phyloP scores from a whole-genome alignment of 495 filamentous ascomycete species.

The Penicillium cinerascens region DNA sequence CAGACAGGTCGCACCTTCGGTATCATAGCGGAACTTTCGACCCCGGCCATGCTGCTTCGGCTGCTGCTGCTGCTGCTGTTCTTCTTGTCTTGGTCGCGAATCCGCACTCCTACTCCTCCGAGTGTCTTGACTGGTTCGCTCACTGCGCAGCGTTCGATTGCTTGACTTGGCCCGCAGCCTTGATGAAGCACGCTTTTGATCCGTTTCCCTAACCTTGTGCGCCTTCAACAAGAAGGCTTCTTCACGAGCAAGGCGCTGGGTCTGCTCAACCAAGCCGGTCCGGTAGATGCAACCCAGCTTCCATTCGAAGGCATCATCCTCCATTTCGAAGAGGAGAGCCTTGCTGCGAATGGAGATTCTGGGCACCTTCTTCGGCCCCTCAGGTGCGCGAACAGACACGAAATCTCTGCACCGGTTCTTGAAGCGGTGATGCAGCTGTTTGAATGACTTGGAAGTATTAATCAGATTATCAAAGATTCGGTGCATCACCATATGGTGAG shows the following conservation, averaged over 20 bases:
- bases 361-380: slow-evolving; percentile 80
- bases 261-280: slow-evolving; percentile 79
- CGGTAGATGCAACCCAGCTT: slow-evolving; percentile 92
- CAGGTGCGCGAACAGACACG: slow-evolving; percentile 73
- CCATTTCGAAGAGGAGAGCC: slow-evolving; percentile 81
- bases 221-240: slow-evolving; percentile 85
- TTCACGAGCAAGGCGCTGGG: slow-evolving; percentile 82
- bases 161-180: slow-evolving; percentile 52
- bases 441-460: slow-evolving; percentile 79
- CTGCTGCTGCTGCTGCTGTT: neutral
- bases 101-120: slow-evolving; percentile 55
- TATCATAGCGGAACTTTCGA: slow-evolving; percentile 69
- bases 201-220: slow-evolving; percentile 71
- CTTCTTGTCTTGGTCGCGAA: slow-evolving; percentile 33
- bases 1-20: slow-evolving; percentile 66
- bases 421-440: slow-evolving; percentile 90
- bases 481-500: slow-evolving; percentile 90
- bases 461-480: slow-evolving; percentile 88
- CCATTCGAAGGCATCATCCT: slow-evolving; percentile 97
- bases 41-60: slow-evolving; percentile 32
- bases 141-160: slow-evolving; percentile 42
- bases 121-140: slow-evolving; percentile 41
- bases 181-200: slow-evolving; percentile 50
- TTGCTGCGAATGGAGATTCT: slow-evolving; percentile 77
- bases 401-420: slow-evolving; percentile 83